These are phyloP conservation scores for Arxiozyma bovina DNA, from an alignment of 1,139 yeast species.

Conservation along the genomic window DNA sequence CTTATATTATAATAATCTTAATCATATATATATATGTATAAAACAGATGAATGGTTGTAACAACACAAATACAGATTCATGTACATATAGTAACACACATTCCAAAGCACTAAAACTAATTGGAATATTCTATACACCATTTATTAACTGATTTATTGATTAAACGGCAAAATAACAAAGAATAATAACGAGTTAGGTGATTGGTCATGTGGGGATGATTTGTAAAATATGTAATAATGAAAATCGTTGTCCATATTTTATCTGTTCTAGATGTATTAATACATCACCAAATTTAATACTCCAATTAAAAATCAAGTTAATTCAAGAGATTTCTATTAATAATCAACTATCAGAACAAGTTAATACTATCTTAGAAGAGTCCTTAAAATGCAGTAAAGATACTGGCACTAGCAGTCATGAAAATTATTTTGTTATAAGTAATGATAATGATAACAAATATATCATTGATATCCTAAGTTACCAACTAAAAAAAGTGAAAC, in stretches of 20 bases:
- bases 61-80: not conserved
- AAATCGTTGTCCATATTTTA: not conserved
- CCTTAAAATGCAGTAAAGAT: conserved; percentile 6
- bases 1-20: too few relatives aligned
- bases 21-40: too few relatives aligned
- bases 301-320: conserved; percentile 5
- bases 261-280: conserved; percentile 24
- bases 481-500: conserved; percentile 16
- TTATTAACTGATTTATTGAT: too few relatives aligned
- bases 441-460: not conserved
- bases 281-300: conserved; percentile 22
- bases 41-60: not conserved
- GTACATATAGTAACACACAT: not conserved
- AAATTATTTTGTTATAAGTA: too few relatives aligned
- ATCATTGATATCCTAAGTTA: conserved; percentile 15
- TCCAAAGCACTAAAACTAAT: too few relatives aligned
- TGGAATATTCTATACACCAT: too few relatives aligned
- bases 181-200: not conserved
- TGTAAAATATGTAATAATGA: conserved; percentile 2
- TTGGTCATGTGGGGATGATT: not conserved
- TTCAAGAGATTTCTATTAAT: conserved; percentile 14
- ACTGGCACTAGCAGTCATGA: not conserved
- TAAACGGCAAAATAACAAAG: not conserved
- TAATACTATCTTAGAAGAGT: conserved; percentile 14
- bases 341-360: conserved; percentile 16